Base-by-base conservation (phyloP, 1,284 basidiomycete genomes). In the Salmacisia buchloeana region DNA sequence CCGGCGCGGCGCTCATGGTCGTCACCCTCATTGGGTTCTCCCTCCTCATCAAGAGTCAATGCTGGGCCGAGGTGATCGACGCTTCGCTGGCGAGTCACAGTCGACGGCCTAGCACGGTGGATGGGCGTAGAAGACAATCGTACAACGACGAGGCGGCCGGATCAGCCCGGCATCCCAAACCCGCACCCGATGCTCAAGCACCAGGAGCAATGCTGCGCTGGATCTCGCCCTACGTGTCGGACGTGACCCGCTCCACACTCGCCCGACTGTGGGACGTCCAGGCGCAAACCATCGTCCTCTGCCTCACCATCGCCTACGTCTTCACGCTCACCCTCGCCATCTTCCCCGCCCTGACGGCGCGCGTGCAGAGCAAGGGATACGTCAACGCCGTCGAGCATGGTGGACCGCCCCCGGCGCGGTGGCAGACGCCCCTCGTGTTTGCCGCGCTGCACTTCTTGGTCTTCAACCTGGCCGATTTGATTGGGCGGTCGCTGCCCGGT, bases 391-490 rank as follows among this genome's bases (percentile, higher is more conserved):
- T n/a, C n/a, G n/a, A n/a, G n/a, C n/a, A n/a, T n/a, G 38, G 15
- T 39, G 33, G 46, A 2, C 7, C 18, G 2, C n/a, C 18, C n/a
- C 49, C 49, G 7, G 49, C 29, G 7, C 25, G 49, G 34, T 54
- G 49, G 49, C 49, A 54, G 29, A 54, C 29, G 27, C 66, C 73
- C 12, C 70, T 75, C 63, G 62, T 75, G 18, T 77, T 77, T 31
- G 69, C 75, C 10, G 70, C 75, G 0, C 67, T 70, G 61, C 75
- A 77, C 65, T 75, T 75, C 35, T 57, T 77, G 58, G 61, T 71
- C 27, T 75, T 75, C 71, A 77, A 77, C 57, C 27, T 65, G 2
- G 66, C 68, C 1, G 75, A 77, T 41, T 35, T 77, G 52, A 43
- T 74, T 2, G 75, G 75, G 0, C 58, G 75, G 18, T 66, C 68